Evolutionary conservation across 192 early-diverging fungal species (phyloP).

Genomic region (Coemansia sp.): DNA sequence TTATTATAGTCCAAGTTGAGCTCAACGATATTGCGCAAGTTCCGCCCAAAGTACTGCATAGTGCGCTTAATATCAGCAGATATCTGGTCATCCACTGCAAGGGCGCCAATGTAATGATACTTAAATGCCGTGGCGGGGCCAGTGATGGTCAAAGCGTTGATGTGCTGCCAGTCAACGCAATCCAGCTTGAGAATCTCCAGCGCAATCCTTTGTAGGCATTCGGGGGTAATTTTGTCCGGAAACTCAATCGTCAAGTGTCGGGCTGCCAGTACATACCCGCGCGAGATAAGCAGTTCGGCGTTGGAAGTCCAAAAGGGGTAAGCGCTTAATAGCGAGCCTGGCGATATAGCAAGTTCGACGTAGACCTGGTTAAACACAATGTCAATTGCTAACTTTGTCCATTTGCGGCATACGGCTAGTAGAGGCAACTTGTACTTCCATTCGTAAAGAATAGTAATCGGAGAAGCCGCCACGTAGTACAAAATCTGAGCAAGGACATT

Average conservation of each 20-base stretch:
- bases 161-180: no score
- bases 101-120: neutral
- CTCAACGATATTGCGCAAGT: neutral
- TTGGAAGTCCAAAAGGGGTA: neutral
- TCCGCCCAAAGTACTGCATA: no score
- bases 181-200: no score
- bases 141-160: no score
- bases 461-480: neutral
- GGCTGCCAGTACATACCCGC: neutral
- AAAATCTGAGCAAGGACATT: neutral
- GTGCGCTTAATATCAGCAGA: no score
- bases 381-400: neutral
- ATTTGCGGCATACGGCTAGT: neutral
- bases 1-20: neutral
- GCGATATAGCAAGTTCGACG: neutral
- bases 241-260: no score
- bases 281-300: neutral
- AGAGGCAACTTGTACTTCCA: neutral
- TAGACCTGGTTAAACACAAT: neutral
- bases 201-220: no score
- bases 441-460: neutral
- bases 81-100: no score
- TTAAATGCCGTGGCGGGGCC: neutral
- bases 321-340: neutral
- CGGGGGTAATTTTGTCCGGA: no score